Evolutionary conservation across 2,329 filamentous ascomycete species (phyloP).

Genomic region (Fusarium hostae): DNA sequence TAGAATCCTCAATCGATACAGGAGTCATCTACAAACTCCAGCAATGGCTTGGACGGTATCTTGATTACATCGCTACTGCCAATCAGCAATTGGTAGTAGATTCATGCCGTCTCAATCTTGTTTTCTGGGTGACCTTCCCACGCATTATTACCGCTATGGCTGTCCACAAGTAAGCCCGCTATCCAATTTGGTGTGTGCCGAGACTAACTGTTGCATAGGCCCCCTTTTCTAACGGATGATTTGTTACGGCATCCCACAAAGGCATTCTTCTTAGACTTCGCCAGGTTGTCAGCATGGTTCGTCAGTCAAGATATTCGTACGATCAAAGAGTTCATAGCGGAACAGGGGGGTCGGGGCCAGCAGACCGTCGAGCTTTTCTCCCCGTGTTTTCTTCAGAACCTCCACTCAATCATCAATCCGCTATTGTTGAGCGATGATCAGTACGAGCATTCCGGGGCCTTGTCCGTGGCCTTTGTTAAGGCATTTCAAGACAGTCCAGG

Average conservation of each 20-base stretch:
- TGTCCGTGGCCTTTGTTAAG: slow-evolving; percentile 51
- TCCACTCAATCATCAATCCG: slow-evolving; percentile 48
- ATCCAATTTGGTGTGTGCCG: neutral
- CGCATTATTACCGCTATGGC: slow-evolving; percentile 55
- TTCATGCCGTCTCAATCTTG: slow-evolving; percentile 56
- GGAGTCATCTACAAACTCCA: slow-evolving; percentile 57
- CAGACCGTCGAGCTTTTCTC: slow-evolving; percentile 43
- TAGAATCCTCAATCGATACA: slow-evolving; percentile 57
- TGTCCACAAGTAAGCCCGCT: slow-evolving; percentile 54
- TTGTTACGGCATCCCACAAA: slow-evolving; percentile 47
- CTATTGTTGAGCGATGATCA: slow-evolving; percentile 19
- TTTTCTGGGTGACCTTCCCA: slow-evolving; percentile 65
- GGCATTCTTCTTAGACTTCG: slow-evolving; percentile 55
- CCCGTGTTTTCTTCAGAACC: slow-evolving; percentile 57
- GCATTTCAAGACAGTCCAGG: slow-evolving; percentile 56
- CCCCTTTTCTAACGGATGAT: slow-evolving; percentile 37
- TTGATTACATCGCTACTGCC: slow-evolving; percentile 54
- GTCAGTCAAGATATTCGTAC: slow-evolving; percentile 58
- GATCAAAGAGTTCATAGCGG: slow-evolving; percentile 31
- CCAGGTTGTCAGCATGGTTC: slow-evolving; percentile 64
- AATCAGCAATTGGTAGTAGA: slow-evolving; percentile 52
- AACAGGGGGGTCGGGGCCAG: slow-evolving; percentile 19
- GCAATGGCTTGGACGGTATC: slow-evolving; percentile 62
- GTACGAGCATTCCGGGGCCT: slow-evolving; percentile 22
- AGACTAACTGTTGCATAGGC: slow-evolving; percentile 37